A percentile compares a stretch with the other conserved stretches of the same genome.
Evolutionary conservation across 352 stramenopile species (phyloP).

Genomic region (Phytophthora pisi): DNA sequence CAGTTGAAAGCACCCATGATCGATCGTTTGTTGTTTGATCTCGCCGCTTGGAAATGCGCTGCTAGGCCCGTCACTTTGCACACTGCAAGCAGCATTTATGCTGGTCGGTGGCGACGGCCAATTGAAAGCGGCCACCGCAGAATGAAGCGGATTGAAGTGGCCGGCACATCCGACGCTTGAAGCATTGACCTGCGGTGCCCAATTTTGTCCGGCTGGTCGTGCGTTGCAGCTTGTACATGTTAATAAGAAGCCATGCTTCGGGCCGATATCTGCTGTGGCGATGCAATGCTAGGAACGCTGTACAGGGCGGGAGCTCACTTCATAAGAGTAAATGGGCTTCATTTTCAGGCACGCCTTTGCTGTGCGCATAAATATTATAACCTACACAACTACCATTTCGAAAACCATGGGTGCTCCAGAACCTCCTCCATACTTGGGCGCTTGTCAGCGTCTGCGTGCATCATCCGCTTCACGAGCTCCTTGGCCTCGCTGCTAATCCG

Average conservation of each 20-base stretch:
- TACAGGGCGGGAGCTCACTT: too few relatives aligned
- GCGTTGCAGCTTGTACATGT: too few relatives aligned
- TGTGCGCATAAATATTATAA: constrained; percentile 33
- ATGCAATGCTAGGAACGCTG: background rate
- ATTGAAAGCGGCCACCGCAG: constrained; percentile 22
- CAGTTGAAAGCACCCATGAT: background rate
- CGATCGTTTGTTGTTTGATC: background rate
- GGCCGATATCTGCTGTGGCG: background rate
- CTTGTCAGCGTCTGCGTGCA: constrained; percentile 45
- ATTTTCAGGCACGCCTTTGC: constrained; percentile 12
- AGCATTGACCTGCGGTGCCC: background rate
- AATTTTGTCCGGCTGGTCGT: constrained; percentile 6
- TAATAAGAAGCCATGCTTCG: background rate
- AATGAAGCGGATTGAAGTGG: constrained; percentile 12
- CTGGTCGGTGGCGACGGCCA: constrained; percentile 3
- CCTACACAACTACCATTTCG: constrained; percentile 38
- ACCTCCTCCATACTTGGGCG: constrained; percentile 74
- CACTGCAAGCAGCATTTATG: constrained; percentile 3
- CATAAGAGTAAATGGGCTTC: constrained; percentile 8
- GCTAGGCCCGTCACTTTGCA: background rate
- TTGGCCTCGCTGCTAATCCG: constrained; percentile 56
- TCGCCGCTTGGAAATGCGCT: constrained; percentile 12
- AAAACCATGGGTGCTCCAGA: constrained; percentile 63
- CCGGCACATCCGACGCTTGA: background rate
- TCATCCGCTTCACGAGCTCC: constrained; percentile 66